Evolutionary conservation across 306 rosid species (phyloP).

Genomic region (Arachis hypogaea): DNA sequence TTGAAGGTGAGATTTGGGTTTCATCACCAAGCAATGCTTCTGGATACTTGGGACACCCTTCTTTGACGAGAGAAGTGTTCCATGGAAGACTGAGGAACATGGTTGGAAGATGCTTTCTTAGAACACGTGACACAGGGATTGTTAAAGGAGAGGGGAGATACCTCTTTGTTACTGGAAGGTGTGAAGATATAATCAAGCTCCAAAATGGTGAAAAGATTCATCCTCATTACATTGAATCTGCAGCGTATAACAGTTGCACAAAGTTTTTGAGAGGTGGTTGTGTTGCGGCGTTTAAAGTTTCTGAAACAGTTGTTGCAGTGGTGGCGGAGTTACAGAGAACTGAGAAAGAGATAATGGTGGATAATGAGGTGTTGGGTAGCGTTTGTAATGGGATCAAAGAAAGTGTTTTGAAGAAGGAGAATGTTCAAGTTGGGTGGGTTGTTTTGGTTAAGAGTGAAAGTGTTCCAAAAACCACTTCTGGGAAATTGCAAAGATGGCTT

Average conservation of each 20-base stretch:
- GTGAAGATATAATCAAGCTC: slow-evolving; percentile 54
- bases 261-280: slow-evolving; percentile 70
- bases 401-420: slow-evolving; percentile 49
- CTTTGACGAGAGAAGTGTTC: slow-evolving; percentile 60
- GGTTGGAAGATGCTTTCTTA: slow-evolving; percentile 49
- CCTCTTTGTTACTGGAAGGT: slow-evolving; percentile 72
- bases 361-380: slow-evolving; percentile 36
- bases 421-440: slow-evolving; percentile 59
- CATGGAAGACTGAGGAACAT: slow-evolving; percentile 49
- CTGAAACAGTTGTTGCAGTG: slow-evolving; percentile 30
- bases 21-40: slow-evolving; percentile 81
- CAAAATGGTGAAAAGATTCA: slow-evolving; percentile 50
- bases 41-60: slow-evolving; percentile 73
- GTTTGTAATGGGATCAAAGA: slow-evolving; percentile 54
- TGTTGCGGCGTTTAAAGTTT: slow-evolving; percentile 54
- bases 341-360: slow-evolving; percentile 25
- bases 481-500: slow-evolving; percentile 66
- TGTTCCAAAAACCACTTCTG: slow-evolving; percentile 83
- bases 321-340: slow-evolving; percentile 67
- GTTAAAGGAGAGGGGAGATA: slow-evolving; percentile 61
- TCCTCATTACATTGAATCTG: slow-evolving; percentile 68
- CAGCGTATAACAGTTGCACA: slow-evolving; percentile 51
- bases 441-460: slow-evolving; percentile 61
- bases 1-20: slow-evolving; percentile 89
- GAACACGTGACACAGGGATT: slow-evolving; percentile 77